Percentiles rank a stretch among this genome's conserved stretches.
Evolutionary conservation across 306 rosid genomes (phyloP).

Genomic region (Gastrolobium bilobum): DNA sequence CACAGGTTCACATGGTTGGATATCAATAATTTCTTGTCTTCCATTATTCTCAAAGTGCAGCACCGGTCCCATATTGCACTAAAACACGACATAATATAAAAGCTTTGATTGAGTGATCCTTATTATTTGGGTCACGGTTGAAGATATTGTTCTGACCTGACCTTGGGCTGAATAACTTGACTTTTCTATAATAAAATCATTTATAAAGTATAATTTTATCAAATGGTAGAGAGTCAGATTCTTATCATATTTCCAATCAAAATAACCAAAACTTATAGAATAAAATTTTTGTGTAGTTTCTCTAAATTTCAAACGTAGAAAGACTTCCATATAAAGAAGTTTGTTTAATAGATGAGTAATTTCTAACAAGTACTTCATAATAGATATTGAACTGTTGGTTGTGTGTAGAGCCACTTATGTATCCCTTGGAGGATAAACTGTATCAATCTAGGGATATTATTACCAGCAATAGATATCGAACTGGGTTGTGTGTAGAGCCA

Average conservation of each 20-base stretch:
- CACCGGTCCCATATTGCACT: constrained; percentile 49
- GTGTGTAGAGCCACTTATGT: no score
- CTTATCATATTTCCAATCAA: background rate
- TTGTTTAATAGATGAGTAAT: background rate
- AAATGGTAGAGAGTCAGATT: background rate
- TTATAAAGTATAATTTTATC: background rate
- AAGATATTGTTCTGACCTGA: background rate
- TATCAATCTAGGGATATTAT: no score
- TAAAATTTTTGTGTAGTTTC: background rate
- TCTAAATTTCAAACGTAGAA: background rate
- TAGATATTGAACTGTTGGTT: no score
- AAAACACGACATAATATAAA: constrained; percentile 24
- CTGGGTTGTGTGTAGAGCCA: no score
- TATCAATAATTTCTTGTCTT: constrained; percentile 42
- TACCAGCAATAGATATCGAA: no score
- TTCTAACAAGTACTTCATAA: background rate
- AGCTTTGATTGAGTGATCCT: constrained; percentile 30
- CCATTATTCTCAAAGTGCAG: constrained; percentile 43
- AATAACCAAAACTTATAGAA: constrained; percentile 1
- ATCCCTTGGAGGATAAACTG: no score
- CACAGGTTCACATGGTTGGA: constrained; percentile 46
- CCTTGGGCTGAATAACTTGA: background rate
- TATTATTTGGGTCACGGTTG: constrained; percentile 13
- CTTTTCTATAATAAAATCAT: background rate
- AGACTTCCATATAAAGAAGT: background rate